Conservation (phyloP, 2,329 filamentous ascomycete species). For the Stemphylium lycopersici region DNA sequence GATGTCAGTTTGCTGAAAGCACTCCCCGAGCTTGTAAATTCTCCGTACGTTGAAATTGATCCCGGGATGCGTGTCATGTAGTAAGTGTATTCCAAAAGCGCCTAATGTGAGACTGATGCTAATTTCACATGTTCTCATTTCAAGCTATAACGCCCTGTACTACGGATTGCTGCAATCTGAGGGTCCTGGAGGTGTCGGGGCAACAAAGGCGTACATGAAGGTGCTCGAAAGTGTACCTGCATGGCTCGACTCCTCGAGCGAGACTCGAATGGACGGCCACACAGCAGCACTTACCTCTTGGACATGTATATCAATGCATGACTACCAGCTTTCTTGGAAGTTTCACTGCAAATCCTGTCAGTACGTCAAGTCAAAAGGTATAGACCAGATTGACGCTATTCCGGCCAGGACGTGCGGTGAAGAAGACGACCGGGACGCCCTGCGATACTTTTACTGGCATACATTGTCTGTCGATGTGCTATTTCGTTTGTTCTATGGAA, state of each 20-base stretch:
- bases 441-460: slow-evolving; percentile 34
- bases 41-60: slow-evolving; percentile 35
- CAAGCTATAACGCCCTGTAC: slow-evolving; percentile 32
- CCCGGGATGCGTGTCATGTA: slow-evolving; percentile 34
- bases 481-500: slow-evolving; percentile 38
- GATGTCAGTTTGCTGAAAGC: slow-evolving; percentile 27
- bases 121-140: neutral
- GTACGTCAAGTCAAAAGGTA: slow-evolving; percentile 23
- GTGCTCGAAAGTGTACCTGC: slow-evolving; percentile 33
- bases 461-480: slow-evolving; percentile 30
- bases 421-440: slow-evolving; percentile 22
- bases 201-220: slow-evolving; percentile 34
- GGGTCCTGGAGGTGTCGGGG: slow-evolving; percentile 19
- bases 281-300: slow-evolving; percentile 31
- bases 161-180: slow-evolving; percentile 28
- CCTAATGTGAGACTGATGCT: neutral
- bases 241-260: slow-evolving; percentile 28
- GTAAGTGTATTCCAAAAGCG: neutral
- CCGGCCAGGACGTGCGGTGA: slow-evolving; percentile 30
- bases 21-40: slow-evolving; percentile 33
- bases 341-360: slow-evolving; percentile 39
- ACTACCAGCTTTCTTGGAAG: slow-evolving; percentile 39
- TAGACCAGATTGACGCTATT: slow-evolving; percentile 28
- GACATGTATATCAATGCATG: slow-evolving; percentile 34
- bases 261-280: slow-evolving; percentile 26